Evolutionary conservation across 208 protist species (phyloP).

Genomic region (Leptomonas pyrrhocoris): DNA sequence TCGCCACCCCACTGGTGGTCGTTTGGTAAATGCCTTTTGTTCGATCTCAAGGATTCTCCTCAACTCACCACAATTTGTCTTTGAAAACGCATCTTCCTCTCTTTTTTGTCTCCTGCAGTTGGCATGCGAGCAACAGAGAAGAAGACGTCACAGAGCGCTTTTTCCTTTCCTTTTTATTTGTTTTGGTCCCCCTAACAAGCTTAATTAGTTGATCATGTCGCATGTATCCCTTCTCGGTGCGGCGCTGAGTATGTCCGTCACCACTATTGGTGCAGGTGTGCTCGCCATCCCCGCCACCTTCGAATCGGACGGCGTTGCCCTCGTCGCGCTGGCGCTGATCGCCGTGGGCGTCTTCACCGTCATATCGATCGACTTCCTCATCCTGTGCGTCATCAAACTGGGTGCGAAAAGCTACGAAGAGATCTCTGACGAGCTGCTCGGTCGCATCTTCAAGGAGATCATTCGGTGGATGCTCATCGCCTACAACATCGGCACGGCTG

Average conservation of each 20-base stretch:
- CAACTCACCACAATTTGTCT: neutral
- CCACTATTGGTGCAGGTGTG: constrained; percentile 66
- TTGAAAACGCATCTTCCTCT: neutral
- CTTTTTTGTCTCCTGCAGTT: neutral
- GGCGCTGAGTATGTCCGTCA: constrained; percentile 67
- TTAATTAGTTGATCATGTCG: constrained; percentile 26
- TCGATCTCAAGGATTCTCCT: too few species aligned
- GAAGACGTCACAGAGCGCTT: neutral
- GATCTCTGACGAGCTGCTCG: constrained; percentile 57
- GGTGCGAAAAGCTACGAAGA: constrained; percentile 64
- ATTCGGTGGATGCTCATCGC: constrained; percentile 76
- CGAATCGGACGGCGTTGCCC: constrained; percentile 45
- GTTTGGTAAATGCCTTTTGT: too few species aligned
- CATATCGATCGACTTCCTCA: constrained; percentile 66
- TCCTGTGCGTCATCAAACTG: constrained; percentile 57
- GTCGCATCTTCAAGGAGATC: constrained; percentile 42
- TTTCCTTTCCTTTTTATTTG: neutral
- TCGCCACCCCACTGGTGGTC: too few species aligned
- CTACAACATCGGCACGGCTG: constrained; percentile 60
- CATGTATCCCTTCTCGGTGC: constrained; percentile 36
- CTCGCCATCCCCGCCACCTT: constrained; percentile 59
- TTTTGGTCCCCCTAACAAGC: neutral
- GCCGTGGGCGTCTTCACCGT: constrained; percentile 54
- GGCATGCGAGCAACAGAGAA: neutral
- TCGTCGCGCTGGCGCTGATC: constrained; percentile 39